Conservation (phyloP, 176 grass and related monocot species). For the Alopecurus myosuroides region DNA sequence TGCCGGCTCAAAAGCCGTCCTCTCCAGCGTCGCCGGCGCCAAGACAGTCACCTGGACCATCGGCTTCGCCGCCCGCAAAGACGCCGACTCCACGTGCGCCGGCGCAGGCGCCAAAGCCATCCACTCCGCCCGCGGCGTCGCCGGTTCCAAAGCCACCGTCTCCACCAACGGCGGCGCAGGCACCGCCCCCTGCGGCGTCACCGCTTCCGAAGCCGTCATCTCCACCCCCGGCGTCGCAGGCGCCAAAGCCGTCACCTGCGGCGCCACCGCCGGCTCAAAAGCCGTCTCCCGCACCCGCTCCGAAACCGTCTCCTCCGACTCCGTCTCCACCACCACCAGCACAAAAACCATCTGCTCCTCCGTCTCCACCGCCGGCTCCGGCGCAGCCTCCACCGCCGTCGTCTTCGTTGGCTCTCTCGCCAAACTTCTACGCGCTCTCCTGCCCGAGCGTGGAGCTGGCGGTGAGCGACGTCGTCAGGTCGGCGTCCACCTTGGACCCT, state of each 20-base stretch:
- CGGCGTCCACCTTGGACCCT: slow-evolving; percentile 44
- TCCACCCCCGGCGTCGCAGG: not conserved
- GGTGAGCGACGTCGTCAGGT: slow-evolving; percentile 61
- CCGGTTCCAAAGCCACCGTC: not conserved
- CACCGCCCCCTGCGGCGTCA: not conserved
- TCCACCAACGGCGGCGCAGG: not conserved
- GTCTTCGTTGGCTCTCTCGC: slow-evolving; percentile 43
- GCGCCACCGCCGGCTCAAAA: not conserved
- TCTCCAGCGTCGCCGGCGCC: too few relatives aligned
- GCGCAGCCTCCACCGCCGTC: not conserved
- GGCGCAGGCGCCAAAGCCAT: not conserved
- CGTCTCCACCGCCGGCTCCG: not conserved
- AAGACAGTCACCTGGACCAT: not conserved
- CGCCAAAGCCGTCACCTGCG: not conserved
- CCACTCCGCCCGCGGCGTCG: not conserved
- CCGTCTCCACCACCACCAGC: not conserved
- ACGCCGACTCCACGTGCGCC: not conserved
- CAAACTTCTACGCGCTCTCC: slow-evolving; percentile 60
- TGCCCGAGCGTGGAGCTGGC: slow-evolving; percentile 70
- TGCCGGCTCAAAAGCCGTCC: too few relatives aligned
- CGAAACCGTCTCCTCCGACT: not conserved
- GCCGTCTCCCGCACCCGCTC: not conserved
- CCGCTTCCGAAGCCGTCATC: not conserved
- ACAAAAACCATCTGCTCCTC: not conserved
- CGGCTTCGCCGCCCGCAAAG: not conserved